Evolutionary conservation across 1,284 basidiomycete species (phyloP).

Genomic region (Cryptococcus sp.): DNA sequence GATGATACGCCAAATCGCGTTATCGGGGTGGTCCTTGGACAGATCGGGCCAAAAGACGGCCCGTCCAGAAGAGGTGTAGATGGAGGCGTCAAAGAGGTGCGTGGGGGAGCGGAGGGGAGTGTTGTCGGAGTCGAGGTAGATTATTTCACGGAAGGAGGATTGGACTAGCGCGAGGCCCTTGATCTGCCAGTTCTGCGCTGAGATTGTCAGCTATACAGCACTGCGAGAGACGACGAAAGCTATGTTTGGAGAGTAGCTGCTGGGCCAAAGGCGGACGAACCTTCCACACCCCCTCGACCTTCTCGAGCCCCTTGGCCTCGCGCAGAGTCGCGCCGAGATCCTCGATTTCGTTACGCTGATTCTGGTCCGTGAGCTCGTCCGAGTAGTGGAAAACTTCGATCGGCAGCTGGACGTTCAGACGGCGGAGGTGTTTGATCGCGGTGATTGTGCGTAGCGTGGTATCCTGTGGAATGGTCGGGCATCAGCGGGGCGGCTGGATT

Average conservation of each 20-base stretch:
- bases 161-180: constrained; percentile 52
- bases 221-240: constrained; percentile 1
- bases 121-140: constrained; percentile 50
- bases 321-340: constrained; percentile 43
- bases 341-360: constrained; percentile 38
- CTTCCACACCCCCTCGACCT: constrained; percentile 40
- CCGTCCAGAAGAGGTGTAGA: constrained; percentile 44
- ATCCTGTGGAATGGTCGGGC: constrained; percentile 31
- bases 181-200: constrained; percentile 51
- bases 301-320: constrained; percentile 29
- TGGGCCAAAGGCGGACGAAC: constrained; percentile 8
- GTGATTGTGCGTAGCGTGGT: constrained; percentile 48
- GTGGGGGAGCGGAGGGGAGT: constrained; percentile 49
- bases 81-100: constrained; percentile 48
- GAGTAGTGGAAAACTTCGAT: constrained; percentile 53
- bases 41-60: constrained; percentile 55
- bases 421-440: constrained; percentile 44
- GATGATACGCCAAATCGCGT: constrained; percentile 54
- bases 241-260: neutral
- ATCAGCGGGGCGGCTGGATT: neutral
- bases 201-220: neutral
- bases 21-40: constrained; percentile 52
- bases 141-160: constrained; percentile 51
- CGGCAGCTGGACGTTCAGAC: constrained; percentile 44
- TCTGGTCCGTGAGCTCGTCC: constrained; percentile 43